Evolutionary conservation across 108 stramenopile species (phyloP), one percentile per base, ranked within the genome.

Genomic region (Aureococcus anophagefferens): DNA sequence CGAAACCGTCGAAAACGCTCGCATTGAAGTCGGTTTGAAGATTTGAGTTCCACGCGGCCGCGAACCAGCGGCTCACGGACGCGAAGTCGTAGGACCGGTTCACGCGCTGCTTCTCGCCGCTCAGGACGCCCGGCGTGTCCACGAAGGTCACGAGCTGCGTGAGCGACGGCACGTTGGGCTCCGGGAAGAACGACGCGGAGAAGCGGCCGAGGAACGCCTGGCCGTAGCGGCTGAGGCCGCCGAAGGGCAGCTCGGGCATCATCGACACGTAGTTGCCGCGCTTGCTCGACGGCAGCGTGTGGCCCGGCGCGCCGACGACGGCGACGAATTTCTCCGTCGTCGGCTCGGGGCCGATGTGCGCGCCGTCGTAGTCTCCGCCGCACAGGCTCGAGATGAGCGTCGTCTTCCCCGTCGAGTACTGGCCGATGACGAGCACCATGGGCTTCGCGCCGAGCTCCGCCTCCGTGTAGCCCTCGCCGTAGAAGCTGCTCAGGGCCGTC

Each of bases 331-430:
- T 74, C 35, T 88, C 87, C 46, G 87, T 86, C 25, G 87, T 88
- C 32, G 87, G 87, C 63, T 88, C 87, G 3, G 87, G 87, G 4
- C 91, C 92, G 37, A 93, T 92, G 64, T 88, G 90, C 73, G 84
- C 85, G 31, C 90, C 89, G 13, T 89, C 90, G 62, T 89, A 93
- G 45, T 84, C 79, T 33, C 78, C 63, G 0, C 84, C 82, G 17
- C 83, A 59, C 9, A 85, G 65, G 71, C 81, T 80, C 16, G 72
- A 62, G 18, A 89, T 71, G 72, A 89, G 86, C 15, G 85, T 82
- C 0, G 91, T 91, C 72, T 93, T 93, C 15, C 92, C 92, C 25
- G 86, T 88, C 30, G 88, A 89, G 76, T 92, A 92, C 78, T 92
- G 91, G 17, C 91, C 91, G 40, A 91, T 81, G 45, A 92, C 73